These are phyloP conservation scores for Kregervanrija pseudodelftensis DNA, from an alignment of 805 yeast genomes.

Conservation along the genomic window DNA sequence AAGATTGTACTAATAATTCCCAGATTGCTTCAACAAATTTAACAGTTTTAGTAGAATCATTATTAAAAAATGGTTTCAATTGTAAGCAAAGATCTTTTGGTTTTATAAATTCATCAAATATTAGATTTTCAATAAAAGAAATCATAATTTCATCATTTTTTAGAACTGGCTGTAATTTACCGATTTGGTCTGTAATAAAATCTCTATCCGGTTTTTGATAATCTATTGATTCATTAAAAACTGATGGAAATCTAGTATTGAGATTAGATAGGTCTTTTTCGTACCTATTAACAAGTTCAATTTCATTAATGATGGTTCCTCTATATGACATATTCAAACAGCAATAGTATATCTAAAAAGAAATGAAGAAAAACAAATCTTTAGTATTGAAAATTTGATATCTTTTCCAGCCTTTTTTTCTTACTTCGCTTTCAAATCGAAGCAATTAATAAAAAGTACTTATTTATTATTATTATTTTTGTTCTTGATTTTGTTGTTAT, in stretches of 20 bases:
- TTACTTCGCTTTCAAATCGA: too few relatives aligned
- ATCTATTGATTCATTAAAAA: slow-evolving; percentile 30
- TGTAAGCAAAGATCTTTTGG: slow-evolving; percentile 37
- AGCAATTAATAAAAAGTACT: too few relatives aligned
- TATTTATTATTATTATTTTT: too few relatives aligned
- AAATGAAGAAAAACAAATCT: too few relatives aligned
- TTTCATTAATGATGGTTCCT: too few relatives aligned
- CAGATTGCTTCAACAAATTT: slow-evolving; percentile 37
- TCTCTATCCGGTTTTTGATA: slow-evolving; percentile 32
- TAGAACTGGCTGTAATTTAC: slow-evolving; percentile 32
- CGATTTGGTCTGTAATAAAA: slow-evolving; percentile 33
- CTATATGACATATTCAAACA: too few relatives aligned
- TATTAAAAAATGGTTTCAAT: slow-evolving; percentile 37
- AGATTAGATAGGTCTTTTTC: slow-evolving; percentile 10
- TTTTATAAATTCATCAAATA: slow-evolving; percentile 31
- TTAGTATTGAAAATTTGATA: too few relatives aligned
- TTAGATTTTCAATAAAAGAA: slow-evolving; percentile 38
- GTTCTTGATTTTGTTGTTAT: too few relatives aligned
- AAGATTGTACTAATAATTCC: slow-evolving; percentile 38
- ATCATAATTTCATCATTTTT: slow-evolving; percentile 46
- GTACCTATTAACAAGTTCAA: slow-evolving; percentile 5
- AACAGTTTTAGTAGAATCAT: slow-evolving; percentile 28
- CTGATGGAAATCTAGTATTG: slow-evolving; percentile 27
- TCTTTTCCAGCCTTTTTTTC: too few relatives aligned
- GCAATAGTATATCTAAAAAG: too few relatives aligned